A percentile compares a stretch with the other conserved stretches of the same genome.
Conservation (phyloP, 176 grass and related monocot genomes). For the Phyllostachys edulis region DNA sequence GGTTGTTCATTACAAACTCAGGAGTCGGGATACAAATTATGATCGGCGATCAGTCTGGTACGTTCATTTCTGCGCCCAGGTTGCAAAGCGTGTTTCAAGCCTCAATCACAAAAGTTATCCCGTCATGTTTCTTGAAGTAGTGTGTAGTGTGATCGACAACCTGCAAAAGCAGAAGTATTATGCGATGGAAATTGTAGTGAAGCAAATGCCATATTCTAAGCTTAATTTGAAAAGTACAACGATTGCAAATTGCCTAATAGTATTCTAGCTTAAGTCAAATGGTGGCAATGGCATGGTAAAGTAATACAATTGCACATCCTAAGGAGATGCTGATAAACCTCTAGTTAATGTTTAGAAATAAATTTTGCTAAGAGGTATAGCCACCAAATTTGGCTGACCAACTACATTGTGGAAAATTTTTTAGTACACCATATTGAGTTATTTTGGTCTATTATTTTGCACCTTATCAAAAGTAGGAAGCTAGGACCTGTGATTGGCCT, state of each 20-base stretch:
- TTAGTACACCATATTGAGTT: neutral
- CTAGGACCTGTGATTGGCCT: neutral
- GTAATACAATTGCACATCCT: neutral
- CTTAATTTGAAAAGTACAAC: neutral
- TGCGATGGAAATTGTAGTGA: neutral
- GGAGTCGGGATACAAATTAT: neutral
- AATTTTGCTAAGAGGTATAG: neutral
- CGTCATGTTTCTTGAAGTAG: conserved; percentile 53
- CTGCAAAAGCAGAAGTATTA: conserved; percentile 32
- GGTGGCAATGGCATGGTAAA: neutral
- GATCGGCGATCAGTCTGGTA: neutral
- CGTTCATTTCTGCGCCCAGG: neutral
- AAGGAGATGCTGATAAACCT: neutral
- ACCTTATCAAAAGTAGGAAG: neutral
- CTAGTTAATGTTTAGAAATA: neutral
- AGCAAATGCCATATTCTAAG: neutral
- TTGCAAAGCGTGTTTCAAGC: conserved; percentile 37
- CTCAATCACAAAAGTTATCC: conserved; percentile 60
- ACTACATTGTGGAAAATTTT: neutral
- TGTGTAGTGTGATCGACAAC: conserved; percentile 82
- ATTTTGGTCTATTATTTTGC: neutral
- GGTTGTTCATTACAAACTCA: neutral
- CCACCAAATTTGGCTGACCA: neutral
- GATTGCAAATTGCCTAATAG: neutral
- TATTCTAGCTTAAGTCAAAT: neutral